A percentile compares a stretch with the other conserved stretches of the same genome.
phyloP scores from a whole-genome alignment of 352 stramenopile species.

The Discostella stelligera region DNA sequence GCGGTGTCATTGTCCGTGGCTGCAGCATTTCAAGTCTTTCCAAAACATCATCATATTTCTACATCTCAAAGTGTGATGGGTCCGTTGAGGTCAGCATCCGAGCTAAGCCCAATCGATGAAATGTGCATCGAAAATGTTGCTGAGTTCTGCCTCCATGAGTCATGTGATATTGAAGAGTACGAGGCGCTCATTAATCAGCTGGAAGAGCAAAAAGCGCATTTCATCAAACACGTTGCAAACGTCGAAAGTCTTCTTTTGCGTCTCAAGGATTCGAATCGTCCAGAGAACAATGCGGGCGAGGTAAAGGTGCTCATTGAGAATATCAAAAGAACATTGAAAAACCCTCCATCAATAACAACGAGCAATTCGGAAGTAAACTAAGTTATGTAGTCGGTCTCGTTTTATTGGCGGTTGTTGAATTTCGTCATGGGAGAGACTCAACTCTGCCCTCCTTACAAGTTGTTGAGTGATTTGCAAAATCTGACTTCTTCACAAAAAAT shows the following conservation, averaged over 20 bases:
- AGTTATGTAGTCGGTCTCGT: not conserved
- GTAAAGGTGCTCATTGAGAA: slow-evolving; percentile 29
- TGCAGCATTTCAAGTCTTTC: slow-evolving; percentile 10
- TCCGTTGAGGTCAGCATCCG: slow-evolving; percentile 11
- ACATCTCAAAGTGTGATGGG: slow-evolving; percentile 8
- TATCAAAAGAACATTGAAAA: slow-evolving; percentile 36
- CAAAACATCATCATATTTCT: not conserved
- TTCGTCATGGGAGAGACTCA: not conserved
- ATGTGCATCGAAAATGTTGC: slow-evolving; percentile 66
- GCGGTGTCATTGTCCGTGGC: slow-evolving; percentile 2
- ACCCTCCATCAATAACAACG: slow-evolving; percentile 5
- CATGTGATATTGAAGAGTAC: slow-evolving; percentile 57
- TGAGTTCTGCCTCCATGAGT: slow-evolving; percentile 55
- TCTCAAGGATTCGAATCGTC: slow-evolving; percentile 45
- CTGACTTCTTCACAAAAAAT: too few relatives aligned
- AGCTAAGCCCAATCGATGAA: slow-evolving; percentile 50
- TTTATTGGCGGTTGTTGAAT: too few relatives aligned
- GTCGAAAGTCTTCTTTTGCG: slow-evolving; percentile 40
- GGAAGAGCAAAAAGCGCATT: slow-evolving; percentile 49
- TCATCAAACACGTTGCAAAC: slow-evolving; percentile 40
- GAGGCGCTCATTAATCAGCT: slow-evolving; percentile 61
- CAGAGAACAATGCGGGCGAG: slow-evolving; percentile 37
- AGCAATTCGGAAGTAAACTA: not conserved
- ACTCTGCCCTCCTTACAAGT: too few relatives aligned
- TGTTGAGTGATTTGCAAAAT: too few relatives aligned